These are phyloP conservation scores for Cutaneotrichosporon spelunceum DNA, from an alignment of 1,284 basidiomycete genomes.

Conservation along the genomic window DNA sequence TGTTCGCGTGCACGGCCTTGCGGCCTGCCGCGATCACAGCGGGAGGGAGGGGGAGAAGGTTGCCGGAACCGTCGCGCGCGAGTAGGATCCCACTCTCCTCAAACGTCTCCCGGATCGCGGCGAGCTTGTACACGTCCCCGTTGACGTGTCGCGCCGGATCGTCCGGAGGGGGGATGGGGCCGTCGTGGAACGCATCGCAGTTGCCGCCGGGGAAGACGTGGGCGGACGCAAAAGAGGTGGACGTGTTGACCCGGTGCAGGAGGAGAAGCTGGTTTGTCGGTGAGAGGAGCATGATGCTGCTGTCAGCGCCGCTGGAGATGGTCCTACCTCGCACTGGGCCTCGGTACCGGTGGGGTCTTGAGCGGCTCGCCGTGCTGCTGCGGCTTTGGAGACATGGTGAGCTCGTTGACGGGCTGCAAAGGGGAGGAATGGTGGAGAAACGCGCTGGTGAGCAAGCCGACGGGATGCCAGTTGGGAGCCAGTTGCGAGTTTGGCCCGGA, in stretches of 20 bases:
- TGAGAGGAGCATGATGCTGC: conserved; percentile 34
- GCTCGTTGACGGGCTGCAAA: neutral
- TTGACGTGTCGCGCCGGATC: conserved; percentile 15
- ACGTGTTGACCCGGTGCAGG: conserved; percentile 47
- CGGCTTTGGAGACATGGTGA: neutral
- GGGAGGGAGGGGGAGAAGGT: conserved; percentile 11
- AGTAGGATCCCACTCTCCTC: conserved; percentile 25
- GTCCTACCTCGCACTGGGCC: conserved; percentile 6
- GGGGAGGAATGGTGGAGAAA: neutral
- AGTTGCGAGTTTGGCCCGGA: neutral
- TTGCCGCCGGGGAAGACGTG: conserved; percentile 51
- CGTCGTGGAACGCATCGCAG: conserved; percentile 49
- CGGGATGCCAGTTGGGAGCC: neutral
- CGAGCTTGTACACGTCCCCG: conserved; percentile 17
- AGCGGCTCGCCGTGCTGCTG: neutral
- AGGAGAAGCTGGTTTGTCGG: conserved; percentile 45
- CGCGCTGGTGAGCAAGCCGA: neutral
- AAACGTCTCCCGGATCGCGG: conserved; percentile 24
- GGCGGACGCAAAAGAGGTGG: conserved; percentile 56
- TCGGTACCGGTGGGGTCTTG: neutral
- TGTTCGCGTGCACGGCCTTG: conserved; percentile 20
- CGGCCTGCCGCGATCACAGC: conserved; percentile 12
- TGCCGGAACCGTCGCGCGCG: conserved; percentile 2
- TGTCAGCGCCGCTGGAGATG: neutral
- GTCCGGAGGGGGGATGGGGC: conserved; percentile 10